These are phyloP conservation scores for Chlamydomonas schloesseri DNA, from an alignment of 139 green algal species.

Conservation along the genomic window DNA sequence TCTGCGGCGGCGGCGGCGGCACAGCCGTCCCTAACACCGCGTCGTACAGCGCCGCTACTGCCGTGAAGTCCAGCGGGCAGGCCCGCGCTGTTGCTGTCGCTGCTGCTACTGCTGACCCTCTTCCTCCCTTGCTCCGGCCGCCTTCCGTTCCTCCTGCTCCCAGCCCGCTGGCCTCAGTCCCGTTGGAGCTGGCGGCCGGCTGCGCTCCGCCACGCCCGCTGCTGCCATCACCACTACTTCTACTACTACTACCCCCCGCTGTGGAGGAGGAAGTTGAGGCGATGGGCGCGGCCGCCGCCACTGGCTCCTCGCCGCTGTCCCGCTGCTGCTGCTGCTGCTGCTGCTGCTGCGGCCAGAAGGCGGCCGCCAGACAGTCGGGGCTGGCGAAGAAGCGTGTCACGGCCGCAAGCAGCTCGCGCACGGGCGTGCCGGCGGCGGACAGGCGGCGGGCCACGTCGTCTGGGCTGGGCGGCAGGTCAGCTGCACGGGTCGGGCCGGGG, in stretches of 20 bases:
- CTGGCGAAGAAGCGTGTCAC: slow-evolving; percentile 56
- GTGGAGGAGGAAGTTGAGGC: too few species aligned
- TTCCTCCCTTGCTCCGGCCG: too few species aligned
- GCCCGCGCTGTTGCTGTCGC: too few species aligned
- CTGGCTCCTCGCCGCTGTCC: not conserved
- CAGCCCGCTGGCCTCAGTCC: too few species aligned
- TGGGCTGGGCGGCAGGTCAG: slow-evolving; percentile 25
- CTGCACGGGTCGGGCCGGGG: too few species aligned
- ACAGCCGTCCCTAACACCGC: not conserved
- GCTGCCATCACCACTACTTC: too few species aligned
- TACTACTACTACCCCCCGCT: too few species aligned
- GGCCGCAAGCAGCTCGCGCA: slow-evolving; percentile 35
- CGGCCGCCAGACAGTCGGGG: slow-evolving; percentile 50
- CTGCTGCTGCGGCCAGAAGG: slow-evolving; percentile 51
- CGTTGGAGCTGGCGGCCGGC: too few species aligned
- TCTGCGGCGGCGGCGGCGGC: not conserved
- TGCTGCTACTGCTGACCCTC: too few species aligned
- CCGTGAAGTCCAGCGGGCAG: slow-evolving; percentile 22
- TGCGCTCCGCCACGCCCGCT: too few species aligned
- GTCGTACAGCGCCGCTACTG: slow-evolving; percentile 17
- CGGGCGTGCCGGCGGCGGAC: not conserved
- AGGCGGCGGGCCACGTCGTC: slow-evolving; percentile 10
- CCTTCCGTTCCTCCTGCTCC: too few species aligned
- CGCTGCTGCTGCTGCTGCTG: not conserved
- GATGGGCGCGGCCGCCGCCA: too few species aligned